Evolutionary conservation across 139 green algal species (phyloP).

Genomic region (Chlorella sorokiniana): DNA sequence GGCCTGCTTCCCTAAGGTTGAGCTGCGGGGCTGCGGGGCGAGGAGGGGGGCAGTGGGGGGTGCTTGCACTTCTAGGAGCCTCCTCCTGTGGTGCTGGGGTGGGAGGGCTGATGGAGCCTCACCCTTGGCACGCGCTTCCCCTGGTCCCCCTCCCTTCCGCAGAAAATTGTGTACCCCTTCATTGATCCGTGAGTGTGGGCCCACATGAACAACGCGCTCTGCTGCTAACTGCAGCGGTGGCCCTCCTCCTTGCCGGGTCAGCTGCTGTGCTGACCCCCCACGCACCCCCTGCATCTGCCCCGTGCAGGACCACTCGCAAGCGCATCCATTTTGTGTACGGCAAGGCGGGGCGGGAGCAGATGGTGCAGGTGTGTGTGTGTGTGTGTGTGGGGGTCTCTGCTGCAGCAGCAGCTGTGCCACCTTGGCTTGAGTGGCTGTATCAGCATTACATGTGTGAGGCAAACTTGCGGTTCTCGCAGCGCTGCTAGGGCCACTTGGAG

Average conservation of each 20-base stretch:
- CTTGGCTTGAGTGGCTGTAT: too few species aligned
- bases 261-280: neutral
- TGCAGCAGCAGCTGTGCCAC: neutral
- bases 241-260: too few species aligned
- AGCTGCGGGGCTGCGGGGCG: too few species aligned
- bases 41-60: too few species aligned
- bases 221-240: neutral
- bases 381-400: neutral
- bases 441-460: neutral
- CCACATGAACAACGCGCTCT: neutral
- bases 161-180: neutral
- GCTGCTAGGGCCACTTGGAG: too few species aligned
- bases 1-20: too few species aligned
- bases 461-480: too few species aligned
- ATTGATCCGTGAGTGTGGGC: neutral
- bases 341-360: neutral
- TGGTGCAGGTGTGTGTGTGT: neutral
- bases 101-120: too few species aligned
- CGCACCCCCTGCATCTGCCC: too few species aligned
- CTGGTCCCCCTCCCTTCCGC: neutral
- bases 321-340: slow-evolving; percentile 21
- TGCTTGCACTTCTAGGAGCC: too few species aligned
- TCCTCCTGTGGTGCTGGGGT: too few species aligned
- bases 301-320: slow-evolving; percentile 4
- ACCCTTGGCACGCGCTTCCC: neutral